A percentile compares a stretch with the other conserved stretches of the same genome.
phyloP scores from a whole-genome alignment of 2,329 filamentous ascomycete genomes.

The Hansfordia pulvinata region DNA sequence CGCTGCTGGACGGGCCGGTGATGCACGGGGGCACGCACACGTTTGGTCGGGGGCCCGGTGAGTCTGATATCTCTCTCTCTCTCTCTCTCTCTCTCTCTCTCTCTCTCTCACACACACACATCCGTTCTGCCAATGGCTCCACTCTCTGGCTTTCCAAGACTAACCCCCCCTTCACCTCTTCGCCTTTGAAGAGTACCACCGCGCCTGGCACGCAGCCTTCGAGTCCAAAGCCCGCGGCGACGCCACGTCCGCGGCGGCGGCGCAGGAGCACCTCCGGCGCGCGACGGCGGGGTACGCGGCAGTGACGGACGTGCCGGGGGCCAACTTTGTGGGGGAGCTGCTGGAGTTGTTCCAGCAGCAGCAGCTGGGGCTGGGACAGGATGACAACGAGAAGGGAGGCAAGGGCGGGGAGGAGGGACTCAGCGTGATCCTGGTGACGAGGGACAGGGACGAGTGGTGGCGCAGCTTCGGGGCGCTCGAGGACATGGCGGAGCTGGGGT shows the following conservation, averaged over 20 bases:
- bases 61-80: background rate
- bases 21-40: slow-evolving; percentile 11
- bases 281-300: background rate
- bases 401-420: too few relatives aligned
- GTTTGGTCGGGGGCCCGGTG: slow-evolving; percentile 6
- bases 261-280: background rate
- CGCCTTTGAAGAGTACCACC: background rate
- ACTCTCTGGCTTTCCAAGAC: too few relatives aligned
- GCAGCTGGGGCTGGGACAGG: too few relatives aligned
- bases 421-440: slow-evolving; percentile 21
- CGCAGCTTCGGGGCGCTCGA: slow-evolving; percentile 7
- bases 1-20: slow-evolving; percentile 10
- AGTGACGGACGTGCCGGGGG: background rate
- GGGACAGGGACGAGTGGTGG: slow-evolving; percentile 14
- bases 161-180: too few relatives aligned
- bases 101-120: too few relatives aligned
- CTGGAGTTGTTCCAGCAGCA: slow-evolving; percentile 14
- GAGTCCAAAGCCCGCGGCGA: background rate
- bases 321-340: slow-evolving; percentile 6
- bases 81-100: too few relatives aligned
- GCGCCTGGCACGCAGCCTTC: background rate
- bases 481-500: too few relatives aligned
- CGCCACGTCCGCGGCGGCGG: background rate
- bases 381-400: too few relatives aligned
- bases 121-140: background rate